phyloP scores from a whole-genome alignment of 2,329 filamentous ascomycete genomes.

The Allantophomopsis lycopodina region DNA sequence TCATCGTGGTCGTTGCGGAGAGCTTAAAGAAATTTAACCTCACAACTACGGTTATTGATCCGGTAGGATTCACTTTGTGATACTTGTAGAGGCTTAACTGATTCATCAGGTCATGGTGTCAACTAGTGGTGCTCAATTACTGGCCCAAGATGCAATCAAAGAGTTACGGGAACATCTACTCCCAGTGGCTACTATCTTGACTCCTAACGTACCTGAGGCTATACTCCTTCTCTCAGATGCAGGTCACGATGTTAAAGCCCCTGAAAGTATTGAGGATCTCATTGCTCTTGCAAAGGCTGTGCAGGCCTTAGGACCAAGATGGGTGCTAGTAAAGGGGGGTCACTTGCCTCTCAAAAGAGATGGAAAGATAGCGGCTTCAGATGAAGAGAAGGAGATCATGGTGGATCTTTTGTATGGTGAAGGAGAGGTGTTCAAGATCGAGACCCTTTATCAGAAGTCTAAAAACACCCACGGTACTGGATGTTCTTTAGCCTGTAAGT shows the following conservation, averaged over 20 bases:
- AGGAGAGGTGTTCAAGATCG: constrained; percentile 42
- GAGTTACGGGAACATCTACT: constrained; percentile 46
- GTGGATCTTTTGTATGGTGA: constrained; percentile 66
- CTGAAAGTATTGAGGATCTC: constrained; percentile 49
- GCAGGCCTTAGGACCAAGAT: constrained; percentile 56
- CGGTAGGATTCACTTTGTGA: constrained; percentile 33
- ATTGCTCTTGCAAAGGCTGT: constrained; percentile 54
- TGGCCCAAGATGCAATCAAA: constrained; percentile 49
- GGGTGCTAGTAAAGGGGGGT: constrained; percentile 81
- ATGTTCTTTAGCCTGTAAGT: constrained; percentile 77
- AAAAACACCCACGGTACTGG: constrained; percentile 89
- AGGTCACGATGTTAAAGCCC: constrained; percentile 25
- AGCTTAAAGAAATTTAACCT: constrained; percentile 44
- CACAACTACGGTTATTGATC: constrained; percentile 54
- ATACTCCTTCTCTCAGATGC: constrained; percentile 44
- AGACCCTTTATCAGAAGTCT: constrained; percentile 58
- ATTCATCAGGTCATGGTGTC: constrained; percentile 72
- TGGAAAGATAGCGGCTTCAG: constrained; percentile 39
- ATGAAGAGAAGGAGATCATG: constrained; percentile 50
- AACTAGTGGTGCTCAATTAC: constrained; percentile 59
- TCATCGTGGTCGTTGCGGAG: constrained; percentile 54
- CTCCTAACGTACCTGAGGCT: constrained; percentile 69
- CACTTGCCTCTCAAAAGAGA: constrained; percentile 66
- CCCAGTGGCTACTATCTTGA: constrained; percentile 53
- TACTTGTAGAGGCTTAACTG: background rate